Evolutionary conservation across 2,329 filamentous ascomycete species (phyloP), one percentile per base, ranked within the genome.

Genomic region (Cytospora chrysosperma): DNA sequence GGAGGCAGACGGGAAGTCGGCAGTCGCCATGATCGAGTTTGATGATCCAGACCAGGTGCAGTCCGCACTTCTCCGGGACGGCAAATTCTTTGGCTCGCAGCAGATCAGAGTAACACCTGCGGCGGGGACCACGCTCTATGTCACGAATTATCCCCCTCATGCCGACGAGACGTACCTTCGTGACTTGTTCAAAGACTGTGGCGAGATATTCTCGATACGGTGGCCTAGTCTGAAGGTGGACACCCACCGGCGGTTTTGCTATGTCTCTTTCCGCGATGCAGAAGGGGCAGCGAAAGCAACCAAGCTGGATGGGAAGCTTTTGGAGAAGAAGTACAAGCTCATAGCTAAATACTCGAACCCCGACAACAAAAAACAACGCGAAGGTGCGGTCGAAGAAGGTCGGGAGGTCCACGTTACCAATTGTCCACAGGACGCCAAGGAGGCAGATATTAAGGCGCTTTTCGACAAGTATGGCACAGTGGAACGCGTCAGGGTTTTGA

Each of bases 211-310:
- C 61, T 91, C 89, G 70, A 84, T 98, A 59, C 89, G 95, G 26
- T 95, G 95, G 77, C 95, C 95, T 2, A 97, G 92, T 62, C 84
- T 99, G 58, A 96, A 96, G 74, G 93, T 85, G 75, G 94, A 97
- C 71, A 88, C 89, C 1, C 88, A 91, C 69, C 91, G 95, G 34
- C 89, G 95, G 27, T 99, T 99, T 78, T 97, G 93, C 79, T 99
- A 99, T 75, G 83, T 97, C 8, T 92, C 96, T n/a, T 97, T 97
- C 73, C 83, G 87, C 55, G 86, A 87, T 34, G 76, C 83, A 3
- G 81, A 82, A n/a, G 84, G 85, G 59, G 91, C 93, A 0, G 82
- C 86, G 47, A 86, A 85, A 56, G 93, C 93, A 1, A 89, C 88
- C 0, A 78, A 85, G 64, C 83, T 97, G 56, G 84, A 97, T 71